Evolutionary conservation across 2,329 filamentous ascomycete genomes (phyloP), one percentile per base, ranked within the genome.

Genomic region (Phoma sp.): DNA sequence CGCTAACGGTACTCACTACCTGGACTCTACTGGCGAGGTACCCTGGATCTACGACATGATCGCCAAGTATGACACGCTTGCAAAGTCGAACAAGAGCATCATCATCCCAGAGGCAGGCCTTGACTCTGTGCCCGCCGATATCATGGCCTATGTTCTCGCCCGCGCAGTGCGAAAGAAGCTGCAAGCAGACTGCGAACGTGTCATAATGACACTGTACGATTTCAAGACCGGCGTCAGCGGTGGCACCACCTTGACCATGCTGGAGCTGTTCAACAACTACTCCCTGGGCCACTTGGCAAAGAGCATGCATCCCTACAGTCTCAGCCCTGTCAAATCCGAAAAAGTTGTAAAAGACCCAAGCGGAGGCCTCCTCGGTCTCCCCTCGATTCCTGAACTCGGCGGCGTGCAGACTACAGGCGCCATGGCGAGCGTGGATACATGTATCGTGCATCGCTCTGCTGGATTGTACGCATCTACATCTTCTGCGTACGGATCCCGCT

Each of bases 1-100:
- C 3, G 78, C 81, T 47, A 83, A 81, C 60, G 86, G 87, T 6
- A 89, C 87, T 4, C 86, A 89, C 70, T 89, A 89, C 65, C 73
- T 89, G 50, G 87, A 89, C 69, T 83, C 82, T 43, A 88, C 86
- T 5, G 87, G 86, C 43, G 86, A 89, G 69, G 80, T 83, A 0
- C 84, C 85, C 2, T 89, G 86, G 86, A 78, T 87, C 35, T 81
- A 81, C 58, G 80, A 85, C 41, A 86, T 88, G 76, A 80, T 88
- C 51, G 72, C 81, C 19, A 84, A 86, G 64, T 88, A 87, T 64
- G 81, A 88, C 59, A 78, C 81, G 8, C 80, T 77, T 1, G 87
- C 87, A 6, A 84, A 85, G 64, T 73, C 77, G 43, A 88, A 81
- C 56, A 82, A 82, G 25, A 84, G 85, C 50, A 85, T 89, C 72